Percentiles rank a stretch among this genome's conserved stretches.
Evolutionary conservation across 257 asterid species (phyloP).

Genomic region (Cinchona pubescens): DNA sequence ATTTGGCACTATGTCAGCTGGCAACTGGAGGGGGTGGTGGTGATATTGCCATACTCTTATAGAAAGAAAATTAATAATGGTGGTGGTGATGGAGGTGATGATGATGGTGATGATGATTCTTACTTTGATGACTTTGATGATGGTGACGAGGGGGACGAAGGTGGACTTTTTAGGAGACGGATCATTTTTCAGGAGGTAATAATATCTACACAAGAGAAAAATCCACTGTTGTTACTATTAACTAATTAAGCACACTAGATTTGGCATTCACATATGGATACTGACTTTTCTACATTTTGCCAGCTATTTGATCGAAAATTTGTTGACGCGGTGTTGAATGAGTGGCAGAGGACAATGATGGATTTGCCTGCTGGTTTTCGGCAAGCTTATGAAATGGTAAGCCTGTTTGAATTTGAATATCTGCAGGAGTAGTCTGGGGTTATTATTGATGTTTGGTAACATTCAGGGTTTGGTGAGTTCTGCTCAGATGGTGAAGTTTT

Average conservation of each 20-base stretch:
- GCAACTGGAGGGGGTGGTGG: conserved; percentile 95
- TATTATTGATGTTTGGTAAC: conserved; percentile 29
- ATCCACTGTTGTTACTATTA: background rate
- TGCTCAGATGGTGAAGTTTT: conserved; percentile 83
- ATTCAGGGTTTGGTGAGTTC: conserved; percentile 94
- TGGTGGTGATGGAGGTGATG: conserved; percentile 99
- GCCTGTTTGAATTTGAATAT: conserved; percentile 4
- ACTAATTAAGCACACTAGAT: background rate
- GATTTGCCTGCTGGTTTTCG: conserved; percentile 98
- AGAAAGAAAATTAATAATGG: conserved; percentile 82
- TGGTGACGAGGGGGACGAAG: conserved; percentile 96
- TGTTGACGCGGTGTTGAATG: conserved; percentile 88
- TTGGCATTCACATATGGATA: background rate
- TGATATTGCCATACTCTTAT: too few relatives aligned
- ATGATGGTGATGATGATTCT: conserved; percentile 97
- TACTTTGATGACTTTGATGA: conserved; percentile 95
- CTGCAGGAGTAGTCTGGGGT: conserved; percentile 11
- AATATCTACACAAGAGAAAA: background rate
- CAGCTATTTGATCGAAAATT: conserved; percentile 91
- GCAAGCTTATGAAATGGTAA: conserved; percentile 98
- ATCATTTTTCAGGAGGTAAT: conserved; percentile 79
- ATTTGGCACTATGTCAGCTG: conserved; percentile 46
- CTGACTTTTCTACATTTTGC: background rate
- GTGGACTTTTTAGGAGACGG: conserved; percentile 88
- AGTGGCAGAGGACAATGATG: conserved; percentile 97